Percentiles rank a stretch among this genome's conserved stretches.
Evolutionary conservation across 164 flowering plant genomes (phyloP).

Genomic region (Amborella trichopoda): DNA sequence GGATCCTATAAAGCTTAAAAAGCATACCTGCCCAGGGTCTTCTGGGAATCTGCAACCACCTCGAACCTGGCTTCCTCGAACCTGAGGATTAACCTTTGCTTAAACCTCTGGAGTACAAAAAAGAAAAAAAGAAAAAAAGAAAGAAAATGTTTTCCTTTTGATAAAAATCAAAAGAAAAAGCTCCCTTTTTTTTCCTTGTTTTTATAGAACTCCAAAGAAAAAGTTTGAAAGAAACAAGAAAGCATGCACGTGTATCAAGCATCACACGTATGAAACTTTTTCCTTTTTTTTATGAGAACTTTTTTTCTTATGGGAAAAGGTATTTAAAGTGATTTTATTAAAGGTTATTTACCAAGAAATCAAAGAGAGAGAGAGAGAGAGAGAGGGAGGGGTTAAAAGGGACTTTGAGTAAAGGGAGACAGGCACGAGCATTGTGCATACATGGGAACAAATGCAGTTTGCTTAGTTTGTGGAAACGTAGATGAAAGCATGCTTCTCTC

Average conservation of each 20-base stretch:
- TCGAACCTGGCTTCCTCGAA: constrained; percentile 58
- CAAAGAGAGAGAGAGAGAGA: constrained; percentile 10
- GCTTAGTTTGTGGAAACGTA: too few relatives aligned
- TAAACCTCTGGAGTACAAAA: not conserved
- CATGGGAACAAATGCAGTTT: too few relatives aligned
- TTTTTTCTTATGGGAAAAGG: too few relatives aligned
- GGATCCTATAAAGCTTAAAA: constrained; percentile 63
- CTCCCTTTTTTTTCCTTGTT: not conserved
- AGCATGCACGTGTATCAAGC: not conserved
- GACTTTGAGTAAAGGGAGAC: constrained; percentile 2
- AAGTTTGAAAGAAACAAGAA: not conserved
- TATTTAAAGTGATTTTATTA: too few relatives aligned
- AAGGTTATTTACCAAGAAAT: too few relatives aligned
- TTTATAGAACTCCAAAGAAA: not conserved
- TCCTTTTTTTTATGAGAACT: too few relatives aligned
- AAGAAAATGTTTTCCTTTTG: not conserved
- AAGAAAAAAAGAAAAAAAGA: not conserved
- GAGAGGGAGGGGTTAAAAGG: constrained; percentile 11
- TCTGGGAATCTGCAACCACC: constrained; percentile 75
- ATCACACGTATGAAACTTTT: too few relatives aligned
- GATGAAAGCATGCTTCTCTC: too few relatives aligned
- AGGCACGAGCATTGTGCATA: too few relatives aligned
- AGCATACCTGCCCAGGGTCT: constrained; percentile 89
- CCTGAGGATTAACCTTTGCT: too few relatives aligned
- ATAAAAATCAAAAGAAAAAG: too few relatives aligned